Base-by-base conservation (phyloP, 108 stramenopile species). In the Chaetoceros tenuissimus region DNA sequence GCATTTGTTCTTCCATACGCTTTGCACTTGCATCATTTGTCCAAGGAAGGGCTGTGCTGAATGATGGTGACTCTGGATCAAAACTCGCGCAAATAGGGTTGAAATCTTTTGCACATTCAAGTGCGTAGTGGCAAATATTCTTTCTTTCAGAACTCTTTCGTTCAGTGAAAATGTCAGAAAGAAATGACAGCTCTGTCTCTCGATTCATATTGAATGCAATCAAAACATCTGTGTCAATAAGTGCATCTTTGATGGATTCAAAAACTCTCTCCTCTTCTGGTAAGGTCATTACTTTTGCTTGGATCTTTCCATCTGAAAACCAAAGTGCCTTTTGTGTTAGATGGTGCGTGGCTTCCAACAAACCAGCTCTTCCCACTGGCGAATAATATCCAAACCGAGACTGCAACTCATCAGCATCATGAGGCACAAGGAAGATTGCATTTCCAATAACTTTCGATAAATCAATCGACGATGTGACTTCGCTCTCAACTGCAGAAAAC, bases 1-100 rank as follows among this genome's bases (percentile, higher is more conserved):
- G 55, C 81, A 83, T 85, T 65, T 83, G 81, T 28, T 60, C 63
- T 2, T 62, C 55, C 28, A 91, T 51, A 18, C 89, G 81, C 53
- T 70, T 70, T 0, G 75, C 84, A 30, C 73, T 63, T 16, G 85
- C 85, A 5, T 50, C 65, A 24, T 64, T 57, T 3, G 84, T 75
- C 85, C 85, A 92, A 10, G 89, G 85, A n/a, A 80, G 21, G 7
- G 53, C 31, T 1, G 74, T 46, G 2, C 62, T 25, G 0, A 75
- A 24, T 10, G 76, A 77, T 19, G 81, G 74, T 50, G 71, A 71
- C 21, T 76, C 61, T 40, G 57, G 57, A 26, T 82, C 79, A 60
- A 73, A 80, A 1, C 81, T 74, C 26, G 80, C 84, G 27, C 76
- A 75, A 19, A 80, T 64, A 3, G 81, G 60, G 17, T 79, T 61